Conservation (phyloP, 73 alveolate genomes). For the Paraurostyla sp. region DNA sequence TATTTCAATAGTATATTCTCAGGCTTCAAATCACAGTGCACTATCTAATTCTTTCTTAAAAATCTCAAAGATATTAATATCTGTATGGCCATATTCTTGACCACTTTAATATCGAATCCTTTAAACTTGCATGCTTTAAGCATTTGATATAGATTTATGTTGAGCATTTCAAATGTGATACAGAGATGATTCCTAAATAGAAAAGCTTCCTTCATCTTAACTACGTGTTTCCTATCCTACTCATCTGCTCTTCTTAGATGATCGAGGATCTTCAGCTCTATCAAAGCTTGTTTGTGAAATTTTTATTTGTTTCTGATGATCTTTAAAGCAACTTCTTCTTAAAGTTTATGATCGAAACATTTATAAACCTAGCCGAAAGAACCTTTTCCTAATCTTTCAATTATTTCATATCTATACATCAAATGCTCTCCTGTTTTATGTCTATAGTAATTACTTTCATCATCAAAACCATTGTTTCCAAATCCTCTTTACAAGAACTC, state of each 20-base stretch:
- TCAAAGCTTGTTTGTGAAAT: slow-evolving; percentile 84
- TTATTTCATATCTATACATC: slow-evolving; percentile 89
- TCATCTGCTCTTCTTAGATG: slow-evolving; percentile 52
- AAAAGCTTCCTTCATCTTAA: slow-evolving; percentile 66
- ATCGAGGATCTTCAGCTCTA: slow-evolving; percentile 78
- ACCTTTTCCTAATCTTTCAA: slow-evolving; percentile 94
- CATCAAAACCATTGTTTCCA: slow-evolving; percentile 69
- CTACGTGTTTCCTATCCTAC: slow-evolving; percentile 60
- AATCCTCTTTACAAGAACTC: not conserved
- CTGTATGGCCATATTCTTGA: slow-evolving; percentile 72
- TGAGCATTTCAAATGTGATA: slow-evolving; percentile 73
- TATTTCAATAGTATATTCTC: slow-evolving; percentile 87
- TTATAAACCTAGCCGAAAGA: slow-evolving; percentile 92
- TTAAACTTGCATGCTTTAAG: slow-evolving; percentile 54
- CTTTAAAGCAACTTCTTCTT: slow-evolving; percentile 88
- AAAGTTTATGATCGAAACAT: slow-evolving; percentile 86
- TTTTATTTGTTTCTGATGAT: slow-evolving; percentile 83
- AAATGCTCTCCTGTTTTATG: slow-evolving; percentile 85
- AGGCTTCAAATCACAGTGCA: slow-evolving; percentile 95
- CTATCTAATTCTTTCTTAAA: slow-evolving; percentile 65
- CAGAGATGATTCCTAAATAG: slow-evolving; percentile 74
- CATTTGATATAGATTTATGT: slow-evolving; percentile 69
- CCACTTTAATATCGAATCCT: slow-evolving; percentile 55
- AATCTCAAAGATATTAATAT: slow-evolving; percentile 57
- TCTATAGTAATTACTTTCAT: slow-evolving; percentile 90